These are phyloP conservation scores for Pinus albicaulis DNA, from an alignment of 75 land plant genomes.

Conservation along the genomic window DNA sequence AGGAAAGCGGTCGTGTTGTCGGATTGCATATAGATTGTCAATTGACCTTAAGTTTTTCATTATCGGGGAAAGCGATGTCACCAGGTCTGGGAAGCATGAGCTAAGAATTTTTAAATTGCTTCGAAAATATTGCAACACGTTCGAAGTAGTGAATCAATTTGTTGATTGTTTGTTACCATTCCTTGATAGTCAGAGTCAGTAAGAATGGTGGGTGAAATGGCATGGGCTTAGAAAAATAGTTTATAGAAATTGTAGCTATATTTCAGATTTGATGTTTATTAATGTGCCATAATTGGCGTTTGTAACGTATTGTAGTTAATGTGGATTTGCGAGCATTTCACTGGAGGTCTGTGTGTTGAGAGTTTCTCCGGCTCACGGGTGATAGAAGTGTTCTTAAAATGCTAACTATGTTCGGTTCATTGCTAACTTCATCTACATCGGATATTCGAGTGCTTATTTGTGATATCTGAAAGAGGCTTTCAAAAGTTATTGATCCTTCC, in stretches of 20 bases:
- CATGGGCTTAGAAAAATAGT: neutral
- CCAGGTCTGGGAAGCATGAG: slow-evolving; percentile 33
- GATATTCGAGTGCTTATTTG: slow-evolving; percentile 54
- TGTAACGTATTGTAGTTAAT: neutral
- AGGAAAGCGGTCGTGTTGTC: neutral
- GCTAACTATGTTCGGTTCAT: slow-evolving; percentile 45
- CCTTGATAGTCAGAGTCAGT: slow-evolving; percentile 31
- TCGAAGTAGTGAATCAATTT: slow-evolving; percentile 40
- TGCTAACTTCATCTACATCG: slow-evolving; percentile 45
- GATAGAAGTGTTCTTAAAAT: slow-evolving; percentile 25
- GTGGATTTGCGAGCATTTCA: slow-evolving; percentile 32
- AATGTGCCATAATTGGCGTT: neutral
- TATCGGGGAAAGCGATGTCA: slow-evolving; percentile 31
- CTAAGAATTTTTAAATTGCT: slow-evolving; percentile 54
- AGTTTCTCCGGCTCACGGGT: slow-evolving; percentile 38
- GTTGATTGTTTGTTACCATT: slow-evolving; percentile 72
- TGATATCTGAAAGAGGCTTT: slow-evolving; percentile 56
- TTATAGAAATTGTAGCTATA: neutral
- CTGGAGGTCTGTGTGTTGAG: slow-evolving; percentile 53
- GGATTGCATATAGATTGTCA: neutral
- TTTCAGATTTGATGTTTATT: neutral
- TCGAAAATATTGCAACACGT: slow-evolving; percentile 46
- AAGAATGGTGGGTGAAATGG: slow-evolving; percentile 47
- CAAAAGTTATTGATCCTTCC: slow-evolving; percentile 49
- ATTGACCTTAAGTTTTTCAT: neutral